Conservation (phyloP, 768 basidiomycete species). For the Kwoniella heveanensis region DNA sequence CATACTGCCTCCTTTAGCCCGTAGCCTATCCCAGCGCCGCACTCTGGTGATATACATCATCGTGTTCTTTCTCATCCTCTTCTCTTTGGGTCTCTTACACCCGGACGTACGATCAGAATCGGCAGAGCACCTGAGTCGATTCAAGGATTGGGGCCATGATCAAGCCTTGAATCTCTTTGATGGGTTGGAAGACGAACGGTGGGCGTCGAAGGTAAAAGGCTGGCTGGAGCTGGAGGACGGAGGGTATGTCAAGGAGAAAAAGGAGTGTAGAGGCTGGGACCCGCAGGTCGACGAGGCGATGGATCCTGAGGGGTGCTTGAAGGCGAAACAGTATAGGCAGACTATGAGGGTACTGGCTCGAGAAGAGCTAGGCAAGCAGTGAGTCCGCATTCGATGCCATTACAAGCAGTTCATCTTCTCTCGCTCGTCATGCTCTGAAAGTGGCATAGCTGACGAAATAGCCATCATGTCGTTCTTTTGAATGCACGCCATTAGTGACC, state of each 20-base stretch:
- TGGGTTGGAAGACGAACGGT: neutral
- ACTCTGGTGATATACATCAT: slow-evolving; percentile 1
- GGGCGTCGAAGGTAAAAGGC: slow-evolving; percentile 3
- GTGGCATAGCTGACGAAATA: neutral
- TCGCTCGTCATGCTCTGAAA: no score
- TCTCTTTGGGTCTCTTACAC: slow-evolving; percentile 2
- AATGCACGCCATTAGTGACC: slow-evolving; percentile 13
- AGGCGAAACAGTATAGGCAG: slow-evolving; percentile 46
- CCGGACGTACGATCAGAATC: slow-evolving; percentile 10
- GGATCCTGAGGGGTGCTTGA: slow-evolving; percentile 41
- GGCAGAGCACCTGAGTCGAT: neutral
- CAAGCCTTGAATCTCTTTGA: neutral
- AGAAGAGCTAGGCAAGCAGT: slow-evolving; percentile 40
- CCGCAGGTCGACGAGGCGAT: slow-evolving; percentile 14
- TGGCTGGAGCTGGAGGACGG: slow-evolving; percentile 6
- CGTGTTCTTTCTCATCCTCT: slow-evolving; percentile 6
- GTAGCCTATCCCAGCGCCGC: slow-evolving; percentile 6
- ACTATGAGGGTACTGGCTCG: slow-evolving; percentile 37
- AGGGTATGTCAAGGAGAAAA: slow-evolving; percentile 2
- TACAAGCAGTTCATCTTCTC: neutral
- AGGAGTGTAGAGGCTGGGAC: slow-evolving; percentile 38
- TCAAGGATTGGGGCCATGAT: neutral
- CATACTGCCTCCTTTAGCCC: neutral
- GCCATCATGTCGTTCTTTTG: neutral
- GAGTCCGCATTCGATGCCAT: slow-evolving; percentile 13